Percentiles rank a stretch among this genome's conserved stretches.
Evolutionary conservation across 139 green algal species (phyloP).

Genomic region (Protoeuglena noctilucae): DNA sequence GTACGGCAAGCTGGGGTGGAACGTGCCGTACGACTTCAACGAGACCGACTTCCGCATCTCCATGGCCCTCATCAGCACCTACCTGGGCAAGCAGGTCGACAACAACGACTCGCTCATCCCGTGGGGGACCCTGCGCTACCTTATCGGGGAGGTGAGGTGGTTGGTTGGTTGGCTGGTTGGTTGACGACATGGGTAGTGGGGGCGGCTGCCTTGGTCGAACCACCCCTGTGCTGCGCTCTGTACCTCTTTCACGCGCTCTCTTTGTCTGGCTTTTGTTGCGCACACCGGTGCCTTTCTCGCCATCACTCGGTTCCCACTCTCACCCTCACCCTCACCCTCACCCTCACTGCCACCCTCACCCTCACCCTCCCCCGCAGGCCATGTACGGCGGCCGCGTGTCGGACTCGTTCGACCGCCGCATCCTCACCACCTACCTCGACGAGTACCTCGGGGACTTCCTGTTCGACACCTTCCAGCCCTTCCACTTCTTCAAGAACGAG

Average conservation of each 20-base stretch:
- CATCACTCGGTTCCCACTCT: too few species aligned
- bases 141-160: too few species aligned
- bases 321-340: too few species aligned
- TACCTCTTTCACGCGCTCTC: too few species aligned
- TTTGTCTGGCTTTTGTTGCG: too few species aligned
- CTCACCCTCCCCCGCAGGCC: too few species aligned
- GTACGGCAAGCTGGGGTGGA: constrained; percentile 84
- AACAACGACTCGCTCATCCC: constrained; percentile 10
- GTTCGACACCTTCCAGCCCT: constrained; percentile 74
- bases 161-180: too few species aligned
- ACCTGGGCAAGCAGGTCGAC: constrained; percentile 54
- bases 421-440: constrained; percentile 72
- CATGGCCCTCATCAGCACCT: constrained; percentile 62
- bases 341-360: too few species aligned
- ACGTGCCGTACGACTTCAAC: constrained; percentile 87
- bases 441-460: constrained; percentile 85
- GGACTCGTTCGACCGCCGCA: constrained; percentile 60
- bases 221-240: too few species aligned
- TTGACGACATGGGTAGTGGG: too few species aligned
- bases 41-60: constrained; percentile 82
- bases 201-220: too few species aligned
- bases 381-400: constrained; percentile 65
- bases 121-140: constrained; percentile 54
- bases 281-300: too few species aligned
- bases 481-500: constrained; percentile 37